Percentiles rank a stretch among this genome's conserved stretches.
Evolutionary conservation across 2,329 filamentous ascomycete genomes (phyloP).

Genomic region (Teratosphaeria pseudoeucalypti): DNA sequence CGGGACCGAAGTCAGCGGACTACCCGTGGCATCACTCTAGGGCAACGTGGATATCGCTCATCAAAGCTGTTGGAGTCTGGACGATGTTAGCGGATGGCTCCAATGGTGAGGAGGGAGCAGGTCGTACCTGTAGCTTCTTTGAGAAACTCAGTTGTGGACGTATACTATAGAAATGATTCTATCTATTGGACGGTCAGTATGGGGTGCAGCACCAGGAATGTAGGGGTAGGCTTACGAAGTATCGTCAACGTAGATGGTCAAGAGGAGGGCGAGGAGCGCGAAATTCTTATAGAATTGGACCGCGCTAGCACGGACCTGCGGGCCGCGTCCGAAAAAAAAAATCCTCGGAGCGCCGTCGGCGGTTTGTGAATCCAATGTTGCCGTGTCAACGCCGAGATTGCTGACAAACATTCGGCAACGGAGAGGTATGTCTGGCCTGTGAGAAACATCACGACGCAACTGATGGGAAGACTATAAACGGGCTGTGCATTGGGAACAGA

Average conservation of each 20-base stretch:
- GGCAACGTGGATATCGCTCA: conserved; percentile 24
- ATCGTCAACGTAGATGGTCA: not conserved
- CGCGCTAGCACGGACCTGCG: not conserved
- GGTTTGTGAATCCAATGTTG: not conserved
- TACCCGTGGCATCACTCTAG: conserved; percentile 25
- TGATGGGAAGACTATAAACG: no score
- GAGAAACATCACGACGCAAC: no score
- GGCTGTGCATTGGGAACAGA: no score
- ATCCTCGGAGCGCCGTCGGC: not conserved
- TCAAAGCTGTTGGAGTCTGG: conserved; percentile 26
- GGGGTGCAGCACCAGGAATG: not conserved
- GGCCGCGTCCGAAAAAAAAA: not conserved
- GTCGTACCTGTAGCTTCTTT: conserved; percentile 3
- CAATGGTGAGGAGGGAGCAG: not conserved
- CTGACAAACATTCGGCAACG: no score
- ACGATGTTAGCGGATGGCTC: not conserved
- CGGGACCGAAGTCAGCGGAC: conserved; percentile 7
- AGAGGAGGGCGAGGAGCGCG: not conserved
- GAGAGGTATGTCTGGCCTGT: no score
- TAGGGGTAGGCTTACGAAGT: not conserved
- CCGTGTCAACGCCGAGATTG: not conserved
- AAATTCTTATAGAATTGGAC: not conserved
- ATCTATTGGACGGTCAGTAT: not conserved
- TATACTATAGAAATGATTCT: conserved; percentile 6
- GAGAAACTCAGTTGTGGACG: conserved; percentile 6